Percentiles rank a stretch among this genome's conserved stretches.
phyloP scores from a whole-genome alignment of 208 protist species.

The Trypanosoma caninum region DNA sequence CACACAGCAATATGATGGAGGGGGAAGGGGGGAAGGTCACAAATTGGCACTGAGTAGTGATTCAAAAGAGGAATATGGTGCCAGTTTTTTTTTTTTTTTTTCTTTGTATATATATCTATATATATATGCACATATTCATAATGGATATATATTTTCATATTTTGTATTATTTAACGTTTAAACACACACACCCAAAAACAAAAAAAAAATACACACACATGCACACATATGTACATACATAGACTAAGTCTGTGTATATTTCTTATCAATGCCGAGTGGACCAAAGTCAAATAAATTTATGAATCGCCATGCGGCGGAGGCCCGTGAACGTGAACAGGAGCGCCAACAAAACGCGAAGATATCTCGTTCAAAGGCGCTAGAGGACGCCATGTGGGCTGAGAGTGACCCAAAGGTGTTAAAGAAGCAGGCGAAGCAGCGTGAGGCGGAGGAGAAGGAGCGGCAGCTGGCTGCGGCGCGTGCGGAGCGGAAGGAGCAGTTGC shows the following conservation, averaged over 20 bases:
- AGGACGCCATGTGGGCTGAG: conserved; percentile 76
- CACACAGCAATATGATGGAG: too few species aligned
- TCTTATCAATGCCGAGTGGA: conserved; percentile 69
- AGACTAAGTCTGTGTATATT: neutral
- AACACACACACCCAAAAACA: too few species aligned
- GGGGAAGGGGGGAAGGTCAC: too few species aligned
- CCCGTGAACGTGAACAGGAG: conserved; percentile 65
- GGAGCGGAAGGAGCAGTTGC: conserved; percentile 71
- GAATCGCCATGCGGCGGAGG: conserved; percentile 85
- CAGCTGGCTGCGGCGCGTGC: conserved; percentile 46
- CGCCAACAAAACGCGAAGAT: conserved; percentile 29
- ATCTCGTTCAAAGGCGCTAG: conserved; percentile 32
- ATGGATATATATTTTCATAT: too few species aligned
- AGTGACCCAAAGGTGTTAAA: conserved; percentile 58
- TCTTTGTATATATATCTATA: neutral
- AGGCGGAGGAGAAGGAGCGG: conserved; percentile 55
- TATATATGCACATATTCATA: neutral
- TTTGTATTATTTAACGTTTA: too few species aligned
- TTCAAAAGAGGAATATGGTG: too few species aligned
- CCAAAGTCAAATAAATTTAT: conserved; percentile 81
- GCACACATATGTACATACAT: conserved; percentile 1
- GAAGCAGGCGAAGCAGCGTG: conserved; percentile 54
- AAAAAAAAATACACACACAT: too few species aligned
- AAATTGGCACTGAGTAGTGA: too few species aligned
- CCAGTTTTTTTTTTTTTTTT: too few species aligned